Evolutionary conservation across 2,329 filamentous ascomycete species (phyloP).

Genomic region (Botrytis aclada): DNA sequence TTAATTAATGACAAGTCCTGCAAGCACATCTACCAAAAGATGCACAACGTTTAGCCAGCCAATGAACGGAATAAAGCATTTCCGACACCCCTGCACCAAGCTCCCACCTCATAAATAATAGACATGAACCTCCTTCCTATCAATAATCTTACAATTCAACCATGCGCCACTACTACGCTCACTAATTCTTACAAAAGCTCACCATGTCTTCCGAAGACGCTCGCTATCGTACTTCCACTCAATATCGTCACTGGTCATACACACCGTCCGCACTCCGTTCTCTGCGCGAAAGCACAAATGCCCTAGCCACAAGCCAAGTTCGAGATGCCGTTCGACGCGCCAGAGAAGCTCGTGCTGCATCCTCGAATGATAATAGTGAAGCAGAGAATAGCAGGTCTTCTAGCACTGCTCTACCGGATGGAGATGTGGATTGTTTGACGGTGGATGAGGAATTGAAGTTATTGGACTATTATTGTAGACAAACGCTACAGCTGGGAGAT

Average conservation of each 20-base stretch:
- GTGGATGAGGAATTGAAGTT: conserved; percentile 79
- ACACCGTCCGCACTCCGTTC: conserved; percentile 67
- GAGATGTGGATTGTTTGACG: conserved; percentile 73
- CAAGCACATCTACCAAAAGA: background rate
- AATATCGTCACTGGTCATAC: conserved; percentile 92
- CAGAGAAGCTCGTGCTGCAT: conserved; percentile 40
- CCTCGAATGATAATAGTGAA: conserved; percentile 35
- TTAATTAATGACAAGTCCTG: background rate
- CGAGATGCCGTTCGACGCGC: conserved; percentile 53
- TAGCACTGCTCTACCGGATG: conserved; percentile 32
- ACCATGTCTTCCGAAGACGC: conserved; percentile 64
- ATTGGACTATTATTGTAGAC: conserved; percentile 72
- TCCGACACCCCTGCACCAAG: conserved; percentile 1
- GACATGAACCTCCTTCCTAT: background rate
- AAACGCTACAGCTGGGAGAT: conserved; percentile 55
- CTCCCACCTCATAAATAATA: background rate
- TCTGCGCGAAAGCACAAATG: conserved; percentile 75
- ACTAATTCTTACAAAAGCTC: background rate
- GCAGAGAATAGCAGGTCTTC: conserved; percentile 37
- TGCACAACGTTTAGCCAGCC: background rate
- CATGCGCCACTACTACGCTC: background rate
- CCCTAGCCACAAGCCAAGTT: conserved; percentile 68
- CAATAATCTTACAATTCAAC: background rate
- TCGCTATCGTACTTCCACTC: conserved; percentile 83
- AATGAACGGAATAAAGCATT: conserved; percentile 2